Base-by-base conservation (phyloP, 2,329 filamentous ascomycete genomes). In the Aureobasidium subglaciale region DNA sequence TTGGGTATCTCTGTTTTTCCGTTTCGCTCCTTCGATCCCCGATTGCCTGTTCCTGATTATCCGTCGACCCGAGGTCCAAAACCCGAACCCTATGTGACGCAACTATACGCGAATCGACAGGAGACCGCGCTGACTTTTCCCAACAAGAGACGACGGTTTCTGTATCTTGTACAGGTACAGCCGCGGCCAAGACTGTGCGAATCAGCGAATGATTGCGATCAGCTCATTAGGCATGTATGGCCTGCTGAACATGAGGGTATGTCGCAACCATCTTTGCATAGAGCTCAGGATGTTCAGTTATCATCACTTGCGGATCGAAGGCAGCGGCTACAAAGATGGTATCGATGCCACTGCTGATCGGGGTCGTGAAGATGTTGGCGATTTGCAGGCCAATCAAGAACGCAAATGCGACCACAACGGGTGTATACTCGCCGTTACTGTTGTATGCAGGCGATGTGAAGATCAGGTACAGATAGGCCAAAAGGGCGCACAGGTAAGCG, bases 361-460 rank as follows among this genome's bases (percentile, higher is more conserved):
- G 92, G 0, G 88, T 92, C 30, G 92, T 88, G 72, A 96, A 95
- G 60, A 95, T 82, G 69, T 95, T 87, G 68, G 86, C 87, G 58
- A 96, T 87, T 70, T 96, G 92, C 61, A 96, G 73, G 6, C 92
- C 92, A 60, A 96, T 91, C 52, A 96, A 74, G 73, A 96, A 96
- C 0, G 90, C 77, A 68, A 92, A 95, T 0, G 88, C 88, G 67
- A 95, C 81, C 16, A 95, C 79, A 8, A 95, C 84, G 0, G 86
- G 78, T 0, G 89, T 93, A 68, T 84, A 95, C 10, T 71, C 76
- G 56, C 84, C 82, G 10, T 77, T 70, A 16, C 64, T 61, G 71
- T 95, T 95, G 77, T 95, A 95, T 0, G 76, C 75, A 0, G 90
- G 90, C n/a, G 85, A 72, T 3, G 89, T 95, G 72, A 89, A 89